Conservation (phyloP, 2,329 filamentous ascomycete species). For the Xylaria sp. region DNA sequence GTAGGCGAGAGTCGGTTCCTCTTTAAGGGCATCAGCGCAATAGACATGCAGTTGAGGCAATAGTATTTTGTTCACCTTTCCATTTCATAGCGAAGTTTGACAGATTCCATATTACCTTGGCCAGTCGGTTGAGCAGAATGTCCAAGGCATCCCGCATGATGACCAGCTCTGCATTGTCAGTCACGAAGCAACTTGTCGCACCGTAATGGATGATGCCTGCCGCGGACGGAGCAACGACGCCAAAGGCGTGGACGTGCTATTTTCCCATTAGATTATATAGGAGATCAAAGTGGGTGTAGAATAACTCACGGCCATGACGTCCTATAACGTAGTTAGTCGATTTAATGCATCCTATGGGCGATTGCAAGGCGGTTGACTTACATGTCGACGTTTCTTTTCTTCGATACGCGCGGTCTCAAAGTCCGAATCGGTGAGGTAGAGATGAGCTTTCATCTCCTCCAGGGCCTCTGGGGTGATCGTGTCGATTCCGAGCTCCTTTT, state of each 20-base stretch:
- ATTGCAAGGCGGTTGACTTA: constrained; percentile 2
- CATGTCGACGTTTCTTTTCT: constrained; percentile 76
- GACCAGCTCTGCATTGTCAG: constrained; percentile 80
- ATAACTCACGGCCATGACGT: constrained; percentile 67
- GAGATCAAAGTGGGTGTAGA: too few relatives aligned
- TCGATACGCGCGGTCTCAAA: constrained; percentile 80
- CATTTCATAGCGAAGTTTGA: constrained; percentile 76
- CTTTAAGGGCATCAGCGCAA: too few relatives aligned
- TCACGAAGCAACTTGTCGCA: constrained; percentile 53
- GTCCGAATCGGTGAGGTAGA: constrained; percentile 80
- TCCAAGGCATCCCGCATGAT: constrained; percentile 80
- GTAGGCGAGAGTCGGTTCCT: neutral
- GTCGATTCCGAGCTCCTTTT: constrained; percentile 82
- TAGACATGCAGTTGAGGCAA: too few relatives aligned
- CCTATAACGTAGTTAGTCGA: constrained; percentile 33
- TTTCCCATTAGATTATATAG: too few relatives aligned
- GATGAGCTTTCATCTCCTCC: constrained; percentile 77
- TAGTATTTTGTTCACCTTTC: constrained; percentile 39
- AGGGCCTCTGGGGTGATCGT: constrained; percentile 79
- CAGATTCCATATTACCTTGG: constrained; percentile 81
- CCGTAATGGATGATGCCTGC: constrained; percentile 86
- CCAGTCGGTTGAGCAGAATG: constrained; percentile 80
- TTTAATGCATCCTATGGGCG: too few relatives aligned
- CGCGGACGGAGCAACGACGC: constrained; percentile 57
- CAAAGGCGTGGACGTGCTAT: constrained; percentile 78